Base-by-base conservation (phyloP, 805 yeast species). In the Suhomyces canberraensis region DNA sequence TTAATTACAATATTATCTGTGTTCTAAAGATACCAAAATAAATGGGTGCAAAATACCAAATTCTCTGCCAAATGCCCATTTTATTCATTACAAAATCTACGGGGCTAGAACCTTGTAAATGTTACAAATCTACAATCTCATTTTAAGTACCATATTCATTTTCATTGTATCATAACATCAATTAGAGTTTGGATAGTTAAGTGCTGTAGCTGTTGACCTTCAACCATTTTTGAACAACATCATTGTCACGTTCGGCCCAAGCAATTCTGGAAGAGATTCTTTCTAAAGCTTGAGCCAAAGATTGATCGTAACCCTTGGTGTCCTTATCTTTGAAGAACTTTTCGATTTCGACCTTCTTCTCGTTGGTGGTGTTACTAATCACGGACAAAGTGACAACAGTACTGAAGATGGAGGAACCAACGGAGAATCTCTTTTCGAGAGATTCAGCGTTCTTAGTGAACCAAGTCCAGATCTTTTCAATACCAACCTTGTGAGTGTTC, bases 381-480 rank as follows among this genome's bases (percentile, higher is more conserved):
- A 85, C 73, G 32, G 81, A 64, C 24, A 84, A 45, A 21, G 72
- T 68, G 26, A 91, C 84, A 40, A 93, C 80, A 14, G 81, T 69
- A 15, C 91, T 84, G 50, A 91, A 70, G 86, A 89, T 78, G 16
- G 88, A 73, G 45, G 83, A 73, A 9, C 87, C 83, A 11, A 95
- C 87, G 35, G 97, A 96, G 56, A 88, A 74, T 52, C 73, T 67
- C 57, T 77, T 72, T 49, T 64, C 63, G 42, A 91, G 55, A 30
- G 67, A 73, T 39, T 78, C 88, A 91, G 95, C 91, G 61, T 90
- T 81, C 11, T 41, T 51, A 50, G 74, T 71, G 48, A 79, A 54
- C 95, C 96, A 91, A 13, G 52, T 37, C 87, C 90, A 90, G 46
- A 82, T 63, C 9, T 78, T 74, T 47, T 77, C 76, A 40, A 83